Evolutionary conservation across 129 eudicot species (phyloP).

Genomic region (Arctium minus): DNA sequence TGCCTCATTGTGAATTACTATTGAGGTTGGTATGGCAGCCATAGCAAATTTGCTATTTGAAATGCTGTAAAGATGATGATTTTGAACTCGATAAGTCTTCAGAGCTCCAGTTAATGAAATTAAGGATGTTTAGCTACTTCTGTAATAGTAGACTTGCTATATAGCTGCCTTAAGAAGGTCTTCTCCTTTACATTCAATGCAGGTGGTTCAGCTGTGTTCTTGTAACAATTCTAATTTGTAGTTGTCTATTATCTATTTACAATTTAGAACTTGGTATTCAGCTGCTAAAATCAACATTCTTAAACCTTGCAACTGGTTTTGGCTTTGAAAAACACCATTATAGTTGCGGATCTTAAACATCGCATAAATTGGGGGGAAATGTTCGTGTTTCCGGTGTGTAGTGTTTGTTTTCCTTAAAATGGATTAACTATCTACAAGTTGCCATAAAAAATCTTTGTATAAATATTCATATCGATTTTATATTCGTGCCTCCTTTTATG

Average conservation of each 20-base stretch:
- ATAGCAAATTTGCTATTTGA: not conserved
- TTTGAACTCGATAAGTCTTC: not conserved
- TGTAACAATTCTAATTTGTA: not conserved
- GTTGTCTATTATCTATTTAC: not conserved
- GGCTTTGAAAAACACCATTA: not conserved
- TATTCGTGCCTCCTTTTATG: not conserved
- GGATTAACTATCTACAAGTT: not conserved
- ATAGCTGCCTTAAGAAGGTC: not conserved
- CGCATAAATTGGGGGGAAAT: not conserved
- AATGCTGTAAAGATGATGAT: not conserved
- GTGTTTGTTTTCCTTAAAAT: not conserved
- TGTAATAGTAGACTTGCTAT: not conserved
- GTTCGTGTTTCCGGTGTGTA: not conserved
- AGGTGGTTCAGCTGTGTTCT: not conserved
- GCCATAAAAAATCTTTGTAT: not conserved
- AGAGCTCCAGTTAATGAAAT: not conserved
- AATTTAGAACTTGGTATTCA: not conserved
- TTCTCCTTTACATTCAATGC: not conserved
- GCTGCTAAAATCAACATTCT: not conserved
- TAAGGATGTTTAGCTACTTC: not conserved
- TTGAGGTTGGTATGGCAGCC: no score
- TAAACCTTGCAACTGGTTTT: not conserved
- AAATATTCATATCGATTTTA: not conserved
- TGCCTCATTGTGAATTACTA: not conserved
- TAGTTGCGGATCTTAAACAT: not conserved